Evolutionary conservation across 495 filamentous ascomycete genomes (phyloP).

Genomic region (Penicillium daleae): DNA sequence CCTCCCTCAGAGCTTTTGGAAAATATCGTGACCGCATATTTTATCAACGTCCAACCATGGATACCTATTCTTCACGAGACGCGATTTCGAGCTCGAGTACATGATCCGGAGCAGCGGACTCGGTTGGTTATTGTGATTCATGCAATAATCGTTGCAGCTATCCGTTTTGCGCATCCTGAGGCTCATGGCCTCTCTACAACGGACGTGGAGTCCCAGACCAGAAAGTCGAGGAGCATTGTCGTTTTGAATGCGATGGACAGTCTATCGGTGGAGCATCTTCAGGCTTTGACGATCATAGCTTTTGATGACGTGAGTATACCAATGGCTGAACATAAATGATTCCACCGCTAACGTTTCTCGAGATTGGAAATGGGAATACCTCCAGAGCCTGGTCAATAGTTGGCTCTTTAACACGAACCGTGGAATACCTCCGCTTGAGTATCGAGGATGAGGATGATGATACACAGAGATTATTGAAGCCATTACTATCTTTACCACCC

Average conservation of each 20-base stretch:
- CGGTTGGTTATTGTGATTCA: slow-evolving; percentile 14
- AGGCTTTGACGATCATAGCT: slow-evolving; percentile 41
- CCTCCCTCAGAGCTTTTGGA: slow-evolving; percentile 30
- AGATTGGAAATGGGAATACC: slow-evolving; percentile 17
- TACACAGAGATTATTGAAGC: background rate
- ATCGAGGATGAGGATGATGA: background rate
- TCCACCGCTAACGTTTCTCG: background rate
- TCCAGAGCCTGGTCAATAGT: slow-evolving; percentile 9
- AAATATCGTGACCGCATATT: slow-evolving; percentile 36
- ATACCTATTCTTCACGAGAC: slow-evolving; percentile 45
- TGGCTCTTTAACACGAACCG: slow-evolving; percentile 8
- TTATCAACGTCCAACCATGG: slow-evolving; percentile 41
- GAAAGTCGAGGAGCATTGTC: slow-evolving; percentile 25
- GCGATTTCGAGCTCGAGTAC: slow-evolving; percentile 31
- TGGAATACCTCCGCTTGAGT: background rate
- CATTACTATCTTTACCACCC: background rate
- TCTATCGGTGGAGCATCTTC: slow-evolving; percentile 42
- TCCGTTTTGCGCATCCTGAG: background rate
- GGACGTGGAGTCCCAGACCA: slow-evolving; percentile 2
- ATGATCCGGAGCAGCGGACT: slow-evolving; percentile 11
- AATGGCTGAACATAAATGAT: background rate
- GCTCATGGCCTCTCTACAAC: background rate
- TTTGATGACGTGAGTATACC: slow-evolving; percentile 37
- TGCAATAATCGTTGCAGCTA: slow-evolving; percentile 15
- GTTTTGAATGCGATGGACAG: slow-evolving; percentile 39